Conservation (phyloP, 2,329 filamentous ascomycete genomes). For the Daldinia sp. region DNA sequence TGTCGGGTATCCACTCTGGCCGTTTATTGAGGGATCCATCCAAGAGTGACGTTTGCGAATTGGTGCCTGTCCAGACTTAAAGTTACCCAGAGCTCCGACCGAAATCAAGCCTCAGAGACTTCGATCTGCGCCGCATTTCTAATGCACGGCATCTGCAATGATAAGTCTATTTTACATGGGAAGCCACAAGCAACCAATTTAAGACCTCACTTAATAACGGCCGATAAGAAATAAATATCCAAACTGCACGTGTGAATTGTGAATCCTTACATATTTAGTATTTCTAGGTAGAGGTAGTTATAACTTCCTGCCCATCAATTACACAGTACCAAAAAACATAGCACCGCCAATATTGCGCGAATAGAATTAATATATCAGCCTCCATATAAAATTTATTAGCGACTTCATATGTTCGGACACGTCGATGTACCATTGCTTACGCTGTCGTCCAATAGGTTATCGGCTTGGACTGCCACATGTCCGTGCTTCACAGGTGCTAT, state of each 20-base stretch:
- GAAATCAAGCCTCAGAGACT: constrained; percentile 8
- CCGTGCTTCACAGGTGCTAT: constrained; percentile 33
- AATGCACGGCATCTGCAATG: constrained; percentile 25
- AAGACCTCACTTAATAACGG: constrained; percentile 3
- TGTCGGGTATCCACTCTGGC: constrained; percentile 38
- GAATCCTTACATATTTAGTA: no score
- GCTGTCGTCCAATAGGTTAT: constrained; percentile 27
- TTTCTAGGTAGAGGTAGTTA: no score
- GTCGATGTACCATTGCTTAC: constrained; percentile 28
- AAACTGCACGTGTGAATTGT: no score
- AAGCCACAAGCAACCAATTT: background rate
- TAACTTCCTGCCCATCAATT: constrained; percentile 7
- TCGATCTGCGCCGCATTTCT: constrained; percentile 33
- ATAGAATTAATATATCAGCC: background rate
- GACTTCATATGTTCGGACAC: constrained; percentile 29
- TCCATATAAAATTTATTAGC: constrained; percentile 18
- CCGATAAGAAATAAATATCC: constrained; percentile 6
- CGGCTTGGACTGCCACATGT: constrained; percentile 41
- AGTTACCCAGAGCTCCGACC: constrained; percentile 15
- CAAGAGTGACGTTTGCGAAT: constrained; percentile 51
- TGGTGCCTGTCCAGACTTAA: constrained; percentile 47
- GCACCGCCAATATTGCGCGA: constrained; percentile 4
- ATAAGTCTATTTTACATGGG: constrained; percentile 8
- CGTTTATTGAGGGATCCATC: constrained; percentile 26
- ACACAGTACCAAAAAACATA: background rate